These are phyloP conservation scores for Comarum palustre DNA, from an alignment of 306 rosid genomes.

Conservation along the genomic window DNA sequence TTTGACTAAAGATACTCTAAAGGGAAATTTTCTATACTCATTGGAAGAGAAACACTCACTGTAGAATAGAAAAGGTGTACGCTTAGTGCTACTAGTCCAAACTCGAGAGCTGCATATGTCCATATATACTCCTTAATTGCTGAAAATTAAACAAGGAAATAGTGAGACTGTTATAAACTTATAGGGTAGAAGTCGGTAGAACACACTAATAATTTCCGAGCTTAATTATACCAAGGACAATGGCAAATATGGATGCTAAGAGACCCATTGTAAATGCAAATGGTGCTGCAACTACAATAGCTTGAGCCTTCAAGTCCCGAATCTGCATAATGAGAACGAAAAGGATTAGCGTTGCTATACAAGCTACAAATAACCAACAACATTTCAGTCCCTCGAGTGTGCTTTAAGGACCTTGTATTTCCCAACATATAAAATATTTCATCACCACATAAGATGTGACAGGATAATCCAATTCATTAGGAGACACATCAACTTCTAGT, in stretches of 20 bases:
- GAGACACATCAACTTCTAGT: conserved; percentile 13
- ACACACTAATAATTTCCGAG: conserved; percentile 3
- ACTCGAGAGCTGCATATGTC: conserved; percentile 97
- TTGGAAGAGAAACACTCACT: conserved; percentile 43
- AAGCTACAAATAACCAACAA: too few relatives aligned
- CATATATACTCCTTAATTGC: conserved; percentile 92
- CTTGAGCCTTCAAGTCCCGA: conserved; percentile 75
- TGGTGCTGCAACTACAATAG: conserved; percentile 77
- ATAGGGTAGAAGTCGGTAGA: background rate
- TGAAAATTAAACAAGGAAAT: conserved; percentile 36
- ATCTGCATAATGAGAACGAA: conserved; percentile 46
- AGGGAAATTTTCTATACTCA: background rate
- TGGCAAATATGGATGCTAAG: conserved; percentile 69
- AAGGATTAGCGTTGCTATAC: background rate
- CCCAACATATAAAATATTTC: background rate
- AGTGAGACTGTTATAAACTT: conserved; percentile 10
- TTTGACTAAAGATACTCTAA: background rate
- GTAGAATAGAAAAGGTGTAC: conserved; percentile 67
- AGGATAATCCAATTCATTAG: conserved; percentile 7
- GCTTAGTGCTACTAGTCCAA: conserved; percentile 76
- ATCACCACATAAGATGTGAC: too few relatives aligned
- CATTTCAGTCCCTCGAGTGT: background rate
- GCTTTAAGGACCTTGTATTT: background rate
- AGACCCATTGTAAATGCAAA: conserved; percentile 85
- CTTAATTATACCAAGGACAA: conserved; percentile 61